Evolutionary conservation across 1,284 basidiomycete species (phyloP).

Genomic region (Boletus sp.): DNA sequence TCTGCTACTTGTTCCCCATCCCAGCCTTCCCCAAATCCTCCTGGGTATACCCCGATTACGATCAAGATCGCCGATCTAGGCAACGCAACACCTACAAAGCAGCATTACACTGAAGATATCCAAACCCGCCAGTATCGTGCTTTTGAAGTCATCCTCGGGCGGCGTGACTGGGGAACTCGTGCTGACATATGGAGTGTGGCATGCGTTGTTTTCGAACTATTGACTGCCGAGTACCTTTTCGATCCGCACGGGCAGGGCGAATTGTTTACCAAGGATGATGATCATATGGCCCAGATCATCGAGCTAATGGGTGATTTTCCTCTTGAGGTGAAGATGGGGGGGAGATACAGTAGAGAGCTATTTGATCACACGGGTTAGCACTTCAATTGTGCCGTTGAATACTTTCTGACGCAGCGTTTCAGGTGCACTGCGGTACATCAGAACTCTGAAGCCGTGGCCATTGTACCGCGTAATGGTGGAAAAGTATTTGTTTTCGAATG

Average conservation of each 20-base stretch:
- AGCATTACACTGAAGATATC: constrained; percentile 90
- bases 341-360: constrained; percentile 78
- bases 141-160: constrained; percentile 87
- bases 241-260: constrained; percentile 83
- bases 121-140: constrained; percentile 91
- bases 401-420: constrained; percentile 7
- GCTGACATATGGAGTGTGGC: constrained; percentile 90
- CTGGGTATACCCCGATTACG: constrained; percentile 50
- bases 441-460: constrained; percentile 80
- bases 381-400: neutral
- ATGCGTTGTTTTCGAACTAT: constrained; percentile 82
- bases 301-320: constrained; percentile 79
- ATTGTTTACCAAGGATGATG: constrained; percentile 87
- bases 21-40: constrained; percentile 22
- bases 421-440: constrained; percentile 73
- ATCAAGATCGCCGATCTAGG: constrained; percentile 91
- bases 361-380: constrained; percentile 73
- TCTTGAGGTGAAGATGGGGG: constrained; percentile 72
- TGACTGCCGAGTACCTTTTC: constrained; percentile 86
- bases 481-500: constrained; percentile 72
- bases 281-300: constrained; percentile 91
- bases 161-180: constrained; percentile 79
- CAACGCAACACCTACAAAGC: constrained; percentile 78
- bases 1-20: constrained; percentile 26
- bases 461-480: constrained; percentile 77